Percentiles rank a stretch among this genome's conserved stretches.
Conservation (phyloP, 257 asterid genomes). For the Capsicum baccatum region DNA sequence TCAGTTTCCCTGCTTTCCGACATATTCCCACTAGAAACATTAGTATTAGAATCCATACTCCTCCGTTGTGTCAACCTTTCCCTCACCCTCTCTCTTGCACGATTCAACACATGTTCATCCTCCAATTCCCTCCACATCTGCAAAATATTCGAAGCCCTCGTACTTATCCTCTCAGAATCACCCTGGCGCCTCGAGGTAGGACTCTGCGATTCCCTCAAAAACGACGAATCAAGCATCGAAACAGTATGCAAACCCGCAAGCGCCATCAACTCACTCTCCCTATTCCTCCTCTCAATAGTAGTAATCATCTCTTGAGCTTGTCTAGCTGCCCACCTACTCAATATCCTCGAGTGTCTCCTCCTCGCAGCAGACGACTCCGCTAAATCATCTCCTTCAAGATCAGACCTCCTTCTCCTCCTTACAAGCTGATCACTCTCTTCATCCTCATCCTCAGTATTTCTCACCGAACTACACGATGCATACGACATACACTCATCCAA, state of each 20-base stretch:
- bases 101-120: constrained; percentile 70
- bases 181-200: constrained; percentile 81
- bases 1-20: constrained; percentile 64
- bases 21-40: constrained; percentile 48
- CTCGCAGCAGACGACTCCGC: constrained; percentile 97
- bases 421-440: constrained; percentile 84
- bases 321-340: constrained; percentile 89
- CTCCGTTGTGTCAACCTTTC: constrained; percentile 78
- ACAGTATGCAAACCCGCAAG: constrained; percentile 88
- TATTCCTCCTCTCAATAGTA: constrained; percentile 85
- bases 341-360: constrained; percentile 81
- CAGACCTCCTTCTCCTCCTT: constrained; percentile 87
- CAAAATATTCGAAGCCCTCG: constrained; percentile 80
- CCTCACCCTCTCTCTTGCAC: constrained; percentile 73
- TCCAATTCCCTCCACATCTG: constrained; percentile 97
- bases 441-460: constrained; percentile 74
- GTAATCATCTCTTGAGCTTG: constrained; percentile 93
- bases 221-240: constrained; percentile 84
- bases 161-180: constrained; percentile 74
- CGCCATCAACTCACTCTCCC: constrained; percentile 88
- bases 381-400: constrained; percentile 88
- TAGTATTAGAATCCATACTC: constrained; percentile 60
- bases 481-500: constrained; percentile 91
- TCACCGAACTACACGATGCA: constrained; percentile 84
- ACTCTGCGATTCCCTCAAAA: constrained; percentile 83